Base-by-base conservation (phyloP, 805 yeast species). In the Wickerhamiella bombiphila region DNA sequence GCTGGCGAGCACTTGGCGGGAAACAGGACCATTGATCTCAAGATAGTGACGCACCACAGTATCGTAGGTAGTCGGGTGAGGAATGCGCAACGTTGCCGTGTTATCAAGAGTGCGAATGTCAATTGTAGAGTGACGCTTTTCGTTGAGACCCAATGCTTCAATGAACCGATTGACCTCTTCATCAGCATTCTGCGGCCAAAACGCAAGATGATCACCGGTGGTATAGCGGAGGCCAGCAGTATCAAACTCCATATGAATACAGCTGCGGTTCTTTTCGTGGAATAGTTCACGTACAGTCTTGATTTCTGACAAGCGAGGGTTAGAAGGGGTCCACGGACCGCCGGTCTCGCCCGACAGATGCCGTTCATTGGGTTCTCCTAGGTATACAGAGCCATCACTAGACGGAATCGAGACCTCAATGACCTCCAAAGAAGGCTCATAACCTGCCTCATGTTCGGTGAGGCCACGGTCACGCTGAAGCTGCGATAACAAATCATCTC, bases 131-230 rank as follows among this genome's bases (percentile, higher is more conserved):
- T 73, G 66, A 41, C 65, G 63, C 50, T 70, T 72, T 22, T 56
- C 65, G 11, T 58, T 50, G 41, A 86, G 65, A 24, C 71, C 76
- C 38, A 88, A 72, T 4, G 80, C 74, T 33, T 60, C 48, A 42
- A 79, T 61, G 49, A 91, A 79, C 31, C 66, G 64, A n/a, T 63
- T 66, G 24, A 85, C 76, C 50, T 80, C 73, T 55, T 76, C 82
- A 52, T 76, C 66, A 2, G 93, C 65, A 59, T 88, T 88, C 18
- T 91, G 81, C 25, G 96, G 91, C 93, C 95, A 82, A 40, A 91
- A 65, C 13, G 94, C 97, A 44, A 91, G 61, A 60, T 88, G 97
- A 57, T 88, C 98, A 58, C 98, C 98, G 3, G 98, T 88, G 34
- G 88, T 66, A 60, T 88, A 88, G 50, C 77, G 74, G 53, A 91